Percentiles rank a stretch among this genome's conserved stretches.
phyloP scores from a whole-genome alignment of 441 rosid genomes.

The Pelargonium citronellum region DNA sequence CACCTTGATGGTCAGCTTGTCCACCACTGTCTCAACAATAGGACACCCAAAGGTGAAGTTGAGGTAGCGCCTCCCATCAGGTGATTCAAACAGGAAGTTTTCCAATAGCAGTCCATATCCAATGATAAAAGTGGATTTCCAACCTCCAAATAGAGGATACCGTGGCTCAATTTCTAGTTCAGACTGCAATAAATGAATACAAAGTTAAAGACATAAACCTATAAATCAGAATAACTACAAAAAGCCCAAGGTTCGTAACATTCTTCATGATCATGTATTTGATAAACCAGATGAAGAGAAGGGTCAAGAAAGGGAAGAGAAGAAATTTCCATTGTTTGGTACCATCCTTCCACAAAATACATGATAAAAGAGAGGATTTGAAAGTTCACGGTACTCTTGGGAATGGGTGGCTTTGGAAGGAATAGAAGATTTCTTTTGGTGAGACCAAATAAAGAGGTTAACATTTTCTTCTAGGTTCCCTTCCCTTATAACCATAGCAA shows the following conservation, averaged over 20 bases:
- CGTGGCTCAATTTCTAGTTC: slow-evolving; percentile 96
- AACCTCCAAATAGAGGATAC: slow-evolving; percentile 97
- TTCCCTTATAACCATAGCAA: not conserved
- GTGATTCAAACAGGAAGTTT: slow-evolving; percentile 80
- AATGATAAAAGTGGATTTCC: slow-evolving; percentile 87
- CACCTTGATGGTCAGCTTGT: slow-evolving; percentile 84
- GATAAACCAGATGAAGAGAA: not conserved
- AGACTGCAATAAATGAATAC: slow-evolving; percentile 48
- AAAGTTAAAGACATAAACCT: not conserved
- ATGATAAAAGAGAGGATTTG: not conserved
- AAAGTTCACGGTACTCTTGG: not conserved
- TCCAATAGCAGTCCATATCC: slow-evolving; percentile 88
- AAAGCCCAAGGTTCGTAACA: not conserved
- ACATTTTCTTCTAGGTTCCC: not conserved
- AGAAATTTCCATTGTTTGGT: not conserved
- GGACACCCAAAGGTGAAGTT: slow-evolving; percentile 97
- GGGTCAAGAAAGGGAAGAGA: not conserved
- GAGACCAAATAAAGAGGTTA: not conserved
- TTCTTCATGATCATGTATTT: slow-evolving; percentile 1
- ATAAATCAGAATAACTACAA: not conserved
- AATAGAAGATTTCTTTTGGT: not conserved
- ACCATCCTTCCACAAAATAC: not conserved
- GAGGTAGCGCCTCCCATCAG: slow-evolving; percentile 86
- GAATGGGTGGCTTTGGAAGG: not conserved
- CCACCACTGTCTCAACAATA: slow-evolving; percentile 71